Evolutionary conservation across 768 basidiomycete species (phyloP).

Genomic region (Imleria badia): DNA sequence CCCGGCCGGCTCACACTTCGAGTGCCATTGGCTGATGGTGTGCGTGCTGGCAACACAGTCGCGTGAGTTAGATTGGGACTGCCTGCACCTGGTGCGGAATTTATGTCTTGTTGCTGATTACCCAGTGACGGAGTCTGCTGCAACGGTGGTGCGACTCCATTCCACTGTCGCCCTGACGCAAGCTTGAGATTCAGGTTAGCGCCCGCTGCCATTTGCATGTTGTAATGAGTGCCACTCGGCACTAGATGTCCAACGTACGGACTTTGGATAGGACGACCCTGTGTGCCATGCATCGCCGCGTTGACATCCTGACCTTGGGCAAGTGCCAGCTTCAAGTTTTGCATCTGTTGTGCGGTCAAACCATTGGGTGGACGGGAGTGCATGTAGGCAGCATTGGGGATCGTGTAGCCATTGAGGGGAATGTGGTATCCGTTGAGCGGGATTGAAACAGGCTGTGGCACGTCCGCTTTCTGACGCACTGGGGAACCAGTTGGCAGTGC

Average conservation of each 20-base stretch:
- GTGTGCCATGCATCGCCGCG: conserved; percentile 32
- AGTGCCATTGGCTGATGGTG: conserved; percentile 59
- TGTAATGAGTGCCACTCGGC: conserved; percentile 30
- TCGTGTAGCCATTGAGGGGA: conserved; percentile 39
- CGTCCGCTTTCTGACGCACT: conserved; percentile 49
- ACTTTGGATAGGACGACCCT: conserved; percentile 38
- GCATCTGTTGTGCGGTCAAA: conserved; percentile 58
- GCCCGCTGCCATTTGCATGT: conserved; percentile 24
- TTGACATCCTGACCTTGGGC: conserved; percentile 43
- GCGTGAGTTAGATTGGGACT: conserved; percentile 37
- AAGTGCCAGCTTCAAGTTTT: conserved; percentile 57
- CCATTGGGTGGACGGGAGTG: conserved; percentile 38
- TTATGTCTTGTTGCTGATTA: conserved; percentile 27
- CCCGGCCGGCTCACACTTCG: conserved; percentile 40
- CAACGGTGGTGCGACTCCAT: conserved; percentile 23
- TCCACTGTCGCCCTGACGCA: conserved; percentile 40
- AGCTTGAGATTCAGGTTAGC: conserved; percentile 38
- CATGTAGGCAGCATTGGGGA: conserved; percentile 36
- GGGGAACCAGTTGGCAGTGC: conserved; percentile 35
- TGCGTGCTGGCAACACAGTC: conserved; percentile 41
- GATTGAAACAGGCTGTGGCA: conserved; percentile 41
- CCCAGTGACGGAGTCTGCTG: conserved; percentile 25
- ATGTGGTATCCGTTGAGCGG: conserved; percentile 50
- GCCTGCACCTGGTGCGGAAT: conserved; percentile 26
- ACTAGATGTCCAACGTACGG: conserved; percentile 32